Conservation (phyloP, 257 asterid genomes). For the Plantago ovata region DNA sequence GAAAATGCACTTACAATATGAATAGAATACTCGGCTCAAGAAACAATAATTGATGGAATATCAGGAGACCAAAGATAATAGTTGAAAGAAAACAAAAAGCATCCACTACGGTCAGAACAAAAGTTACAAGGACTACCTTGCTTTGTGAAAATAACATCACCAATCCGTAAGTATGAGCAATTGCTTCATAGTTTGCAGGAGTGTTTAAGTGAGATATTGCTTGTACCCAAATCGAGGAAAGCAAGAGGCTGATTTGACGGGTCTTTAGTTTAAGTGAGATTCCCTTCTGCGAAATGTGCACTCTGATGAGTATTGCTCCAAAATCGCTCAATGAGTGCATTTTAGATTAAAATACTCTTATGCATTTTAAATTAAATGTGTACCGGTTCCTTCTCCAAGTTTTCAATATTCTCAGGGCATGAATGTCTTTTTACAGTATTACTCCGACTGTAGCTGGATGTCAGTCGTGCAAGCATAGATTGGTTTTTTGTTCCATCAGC, state of each 20-base stretch:
- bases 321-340: conserved; percentile 14
- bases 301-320: conserved; percentile 18
- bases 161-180: conserved; percentile 72
- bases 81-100: no score
- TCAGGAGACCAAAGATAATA: no score
- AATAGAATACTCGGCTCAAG: no score
- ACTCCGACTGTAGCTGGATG: conserved; percentile 54
- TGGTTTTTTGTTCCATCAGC: conserved; percentile 38
- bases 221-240: conserved; percentile 76
- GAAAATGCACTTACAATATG: no score
- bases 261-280: conserved; percentile 59
- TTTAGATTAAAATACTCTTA: conserved; percentile 17
- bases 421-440: conserved; percentile 41
- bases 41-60: no score
- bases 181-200: conserved; percentile 68
- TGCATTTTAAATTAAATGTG: conserved; percentile 18
- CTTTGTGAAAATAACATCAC: conserved; percentile 58
- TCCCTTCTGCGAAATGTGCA: conserved; percentile 50
- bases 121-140: conserved; percentile 38
- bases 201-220: conserved; percentile 53
- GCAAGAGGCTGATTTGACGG: conserved; percentile 69
- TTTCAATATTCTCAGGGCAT: conserved; percentile 31
- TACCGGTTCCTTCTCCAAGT: conserved; percentile 56
- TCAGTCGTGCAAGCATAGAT: conserved; percentile 49
- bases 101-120: neutral